Evolutionary conservation across 192 early-diverging fungal species (phyloP), one percentile per base, ranked within the genome.

Genomic region (Funneliformis mosseae): DNA sequence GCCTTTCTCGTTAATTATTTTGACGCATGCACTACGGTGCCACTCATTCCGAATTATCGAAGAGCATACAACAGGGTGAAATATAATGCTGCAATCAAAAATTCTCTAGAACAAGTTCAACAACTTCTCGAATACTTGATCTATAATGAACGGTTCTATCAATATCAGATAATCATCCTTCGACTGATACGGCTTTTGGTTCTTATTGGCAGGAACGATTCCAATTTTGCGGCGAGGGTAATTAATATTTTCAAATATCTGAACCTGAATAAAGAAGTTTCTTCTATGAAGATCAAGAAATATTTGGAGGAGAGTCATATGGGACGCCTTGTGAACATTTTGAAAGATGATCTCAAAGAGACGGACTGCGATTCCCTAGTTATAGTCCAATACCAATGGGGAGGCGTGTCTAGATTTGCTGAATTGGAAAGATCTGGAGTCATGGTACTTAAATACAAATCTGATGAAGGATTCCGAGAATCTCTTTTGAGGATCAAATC

Each of bases 191-290:
- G 63, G 0, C 62, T 78, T 7, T 28, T 78, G 21, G 42, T 67
- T 27, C 76, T 78, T 28, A 67, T 78, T 46, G 41, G 62, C 18
- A 11, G 45, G 45, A 78, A 78, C 23, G 76, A 78, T 67, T 48
- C 25, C n/a, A 18, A 25, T 67, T 78, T n/a, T 48, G 21, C 2
- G 21, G 0, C 62, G 4, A 46, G 8, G 8, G 21, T 78, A 1
- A 0, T 66, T 8, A 45, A 78, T 25, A 23, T 67, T 68, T 78
- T 78, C 42, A 78, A 62, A 59, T 5, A 76, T 2, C n/a, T 77
- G 8, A 66, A 76, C 16, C n/a, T 77, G 8, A 66, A 39, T 4
- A 43, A 77, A 1, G 23, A 43, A 76, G 0, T 38, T 23, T 41
- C 23, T 11, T 66, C 38, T 48, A n/a, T 12, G 1, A 50, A 77